Base-by-base conservation (phyloP, 257 asterid genomes). In the Knoxia roxburghii region DNA sequence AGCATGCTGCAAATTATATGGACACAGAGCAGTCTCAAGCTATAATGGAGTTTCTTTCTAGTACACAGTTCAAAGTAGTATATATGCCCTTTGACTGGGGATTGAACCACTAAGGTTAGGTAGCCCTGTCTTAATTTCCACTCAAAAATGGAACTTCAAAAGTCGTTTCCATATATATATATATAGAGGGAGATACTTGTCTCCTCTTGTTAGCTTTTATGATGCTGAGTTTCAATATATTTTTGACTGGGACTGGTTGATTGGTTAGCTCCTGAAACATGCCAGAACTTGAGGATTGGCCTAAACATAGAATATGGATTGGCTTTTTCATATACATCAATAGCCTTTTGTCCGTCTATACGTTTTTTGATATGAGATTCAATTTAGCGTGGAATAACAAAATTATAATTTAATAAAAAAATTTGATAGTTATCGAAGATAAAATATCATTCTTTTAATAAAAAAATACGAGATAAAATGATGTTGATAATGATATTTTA, bases 1-100 rank as follows among this genome's bases (percentile, higher is more conserved):
- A 83, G 79, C 92, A 89, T 72, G 96, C 92, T 57, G 95, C 91
- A 45, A 89, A 77, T 71, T 91, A 89, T 73, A 69, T 91, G 80
- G 89, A 87, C 39, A 48, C 81, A 1, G 66, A 71, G 6, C 83
- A 81, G 40, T 77, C 88, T 54, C 89, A 79, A 69, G 81, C 90
- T 21, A 73, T 86, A 69, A 84, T 89, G 18, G 96, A 87, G 57
- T 77, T 85, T 86, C 86, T 91, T 33, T 82, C 88, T 15, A 71
- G 56, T 32, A 51, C 81, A 68, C 94, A 89, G 72, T 69, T 87
- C 66, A 89, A 84, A 81, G 88, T 91, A 68, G 61, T 85, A 13
- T 86, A 84, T 72, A 89, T 74, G 73, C 81, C 80, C 8, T 91
- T 77, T 67, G 92, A 89, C 45, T 91, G 98, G 95, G 89, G 90